Evolutionary conservation across 2,329 filamentous ascomycete species (phyloP).

Genomic region (Pseudogymnoascus sp.): DNA sequence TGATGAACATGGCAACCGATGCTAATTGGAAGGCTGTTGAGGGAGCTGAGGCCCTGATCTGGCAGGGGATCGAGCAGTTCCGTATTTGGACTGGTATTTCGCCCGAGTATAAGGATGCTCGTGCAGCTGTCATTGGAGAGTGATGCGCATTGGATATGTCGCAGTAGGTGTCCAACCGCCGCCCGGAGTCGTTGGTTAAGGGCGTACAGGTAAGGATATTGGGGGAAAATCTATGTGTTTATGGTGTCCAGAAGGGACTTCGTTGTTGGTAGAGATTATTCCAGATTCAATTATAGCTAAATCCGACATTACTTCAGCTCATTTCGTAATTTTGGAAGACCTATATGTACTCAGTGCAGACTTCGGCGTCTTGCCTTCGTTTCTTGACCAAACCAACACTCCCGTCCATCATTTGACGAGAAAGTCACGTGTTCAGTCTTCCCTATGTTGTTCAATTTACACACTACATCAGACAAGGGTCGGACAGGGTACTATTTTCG

Average conservation of each 20-base stretch:
- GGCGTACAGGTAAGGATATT: conserved; percentile 2
- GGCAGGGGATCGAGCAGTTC: conserved; percentile 66
- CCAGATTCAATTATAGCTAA: not conserved
- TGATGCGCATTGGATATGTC: not conserved
- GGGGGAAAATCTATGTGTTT: not conserved
- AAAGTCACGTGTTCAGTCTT: not conserved
- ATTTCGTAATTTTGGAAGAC: not conserved
- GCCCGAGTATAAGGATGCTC: conserved; percentile 63
- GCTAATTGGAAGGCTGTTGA: conserved; percentile 76
- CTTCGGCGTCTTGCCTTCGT: not conserved
- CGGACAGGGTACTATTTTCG: not conserved
- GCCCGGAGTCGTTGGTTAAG: not conserved
- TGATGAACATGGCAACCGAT: conserved; percentile 76
- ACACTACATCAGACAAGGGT: not conserved
- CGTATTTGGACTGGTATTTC: conserved; percentile 77
- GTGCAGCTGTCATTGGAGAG: conserved; percentile 45
- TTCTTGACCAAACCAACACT: not conserved
- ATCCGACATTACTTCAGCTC: not conserved
- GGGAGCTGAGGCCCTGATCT: conserved; percentile 80
- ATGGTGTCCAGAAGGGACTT: not conserved
- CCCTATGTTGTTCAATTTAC: not conserved
- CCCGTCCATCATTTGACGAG: not conserved
- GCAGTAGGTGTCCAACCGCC: not conserved
- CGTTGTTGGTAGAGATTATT: not conserved
- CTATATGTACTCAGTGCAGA: not conserved